These are phyloP conservation scores for Candida ficus DNA, from an alignment of 805 yeast species.

Conservation along the genomic window DNA sequence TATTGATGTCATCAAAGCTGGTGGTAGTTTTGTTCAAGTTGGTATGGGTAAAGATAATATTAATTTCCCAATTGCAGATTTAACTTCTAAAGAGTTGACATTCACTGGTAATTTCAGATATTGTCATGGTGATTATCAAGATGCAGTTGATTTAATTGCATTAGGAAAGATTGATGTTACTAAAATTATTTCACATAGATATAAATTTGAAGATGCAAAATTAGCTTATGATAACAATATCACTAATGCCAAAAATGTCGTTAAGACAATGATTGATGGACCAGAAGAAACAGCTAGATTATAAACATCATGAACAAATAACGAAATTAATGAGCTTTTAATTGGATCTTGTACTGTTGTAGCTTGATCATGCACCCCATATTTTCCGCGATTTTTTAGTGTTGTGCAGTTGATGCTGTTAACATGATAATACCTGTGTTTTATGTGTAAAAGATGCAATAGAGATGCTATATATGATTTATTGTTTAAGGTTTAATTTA, in stretches of 20 bases:
- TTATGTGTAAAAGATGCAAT: too few relatives aligned
- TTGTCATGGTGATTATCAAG: constrained; percentile 68
- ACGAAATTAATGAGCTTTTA: too few relatives aligned
- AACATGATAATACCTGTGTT: too few relatives aligned
- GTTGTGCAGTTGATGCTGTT: too few relatives aligned
- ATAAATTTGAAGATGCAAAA: constrained; percentile 64
- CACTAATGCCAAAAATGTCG: constrained; percentile 56
- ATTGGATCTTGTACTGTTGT: constrained; percentile 18
- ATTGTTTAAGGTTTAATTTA: too few relatives aligned
- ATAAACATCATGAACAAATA: not conserved
- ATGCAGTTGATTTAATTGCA: constrained; percentile 62
- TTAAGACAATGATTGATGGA: constrained; percentile 79
- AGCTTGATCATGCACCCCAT: too few relatives aligned
- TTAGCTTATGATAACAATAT: constrained; percentile 66
- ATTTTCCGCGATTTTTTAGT: too few relatives aligned
- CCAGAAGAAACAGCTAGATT: constrained; percentile 35
- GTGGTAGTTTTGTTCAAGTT: constrained; percentile 77
- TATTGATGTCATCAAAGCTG: constrained; percentile 52
- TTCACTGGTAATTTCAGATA: constrained; percentile 80
- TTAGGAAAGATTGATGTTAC: constrained; percentile 62
- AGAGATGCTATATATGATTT: too few relatives aligned
- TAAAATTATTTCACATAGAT: constrained; percentile 68
- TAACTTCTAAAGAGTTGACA: constrained; percentile 63
- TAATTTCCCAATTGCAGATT: constrained; percentile 67
- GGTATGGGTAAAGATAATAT: constrained; percentile 76